Base-by-base conservation (phyloP, 208 protist genomes). In the Phytomonas francai region DNA sequence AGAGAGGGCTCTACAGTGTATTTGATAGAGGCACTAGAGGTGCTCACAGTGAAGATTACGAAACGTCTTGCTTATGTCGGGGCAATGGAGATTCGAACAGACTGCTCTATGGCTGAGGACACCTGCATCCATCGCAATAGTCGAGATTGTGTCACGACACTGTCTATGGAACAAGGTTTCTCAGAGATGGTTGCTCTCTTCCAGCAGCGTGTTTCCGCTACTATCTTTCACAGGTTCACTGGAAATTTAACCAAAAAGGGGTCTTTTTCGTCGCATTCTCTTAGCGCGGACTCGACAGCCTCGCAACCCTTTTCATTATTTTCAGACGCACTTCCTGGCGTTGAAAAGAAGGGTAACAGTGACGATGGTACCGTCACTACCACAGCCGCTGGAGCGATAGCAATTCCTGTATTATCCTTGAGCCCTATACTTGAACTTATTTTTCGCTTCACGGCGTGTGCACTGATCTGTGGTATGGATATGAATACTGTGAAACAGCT, bases 401-500 rank as follows among this genome's bases (percentile, higher is more conserved):
- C 45, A 54, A 7, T 0, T 54, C 45, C 45, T 25, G 45, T 54
- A 25, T 54, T 54, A 54, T 36, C 28, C 27, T 16, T 36, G 9
- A 51, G 42, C 25, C 51, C 39, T 30, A 22, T 42, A 11, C n/a
- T 69, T 2, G 16, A 36, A 16, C 54, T 69, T n/a, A 58, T 69
- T 31, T 28, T 29, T 58, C 49, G 51, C 54, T 58, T 69, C 51
- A 69, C 65, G 31, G 51, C 30, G 29, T 69, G 51, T 28, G 62
- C 71, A 1, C 27, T 83, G 4, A 68, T 73, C 28, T 83, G 74
- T 60, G 87, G 84, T 36, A 78, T 85, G 74, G 61, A 78, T 31
- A 57, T 72, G 16, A 78, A 73, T 56, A 79, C 72, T 0, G 61
- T 77, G 19, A 71, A 76, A 59, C 88, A 91, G 70, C 79, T 93